Conservation (phyloP, 345 rosid genomes). For the Populus euphratica region DNA sequence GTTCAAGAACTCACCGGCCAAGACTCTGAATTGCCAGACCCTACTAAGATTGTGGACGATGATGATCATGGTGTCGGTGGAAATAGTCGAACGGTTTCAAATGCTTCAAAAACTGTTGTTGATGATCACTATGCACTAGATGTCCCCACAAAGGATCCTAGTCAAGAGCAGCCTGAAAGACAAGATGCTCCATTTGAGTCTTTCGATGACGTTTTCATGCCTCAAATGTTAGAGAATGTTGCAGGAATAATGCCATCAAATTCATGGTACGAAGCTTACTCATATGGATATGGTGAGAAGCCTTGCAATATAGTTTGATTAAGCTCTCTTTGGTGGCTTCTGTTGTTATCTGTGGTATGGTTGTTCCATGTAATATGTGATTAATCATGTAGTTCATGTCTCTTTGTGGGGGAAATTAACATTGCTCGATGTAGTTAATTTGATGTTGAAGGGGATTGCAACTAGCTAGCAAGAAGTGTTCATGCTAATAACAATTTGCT, state of each 20-base stretch:
- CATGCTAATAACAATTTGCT: neutral
- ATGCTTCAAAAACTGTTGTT: neutral
- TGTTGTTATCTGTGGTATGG: neutral
- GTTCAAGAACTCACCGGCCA: conserved; percentile 55
- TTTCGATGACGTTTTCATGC: conserved; percentile 28
- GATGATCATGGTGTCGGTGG: neutral
- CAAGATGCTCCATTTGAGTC: neutral
- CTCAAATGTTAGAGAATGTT: conserved; percentile 30
- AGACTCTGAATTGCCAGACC: conserved; percentile 34
- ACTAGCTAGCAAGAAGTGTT: neutral
- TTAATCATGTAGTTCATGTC: neutral
- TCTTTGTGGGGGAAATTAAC: neutral
- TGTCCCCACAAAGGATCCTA: neutral
- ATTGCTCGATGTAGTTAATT: neutral
- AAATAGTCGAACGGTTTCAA: conserved; percentile 5
- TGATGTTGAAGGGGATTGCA: neutral
- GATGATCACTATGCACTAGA: neutral
- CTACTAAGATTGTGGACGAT: conserved; percentile 1
- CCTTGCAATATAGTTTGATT: conserved; percentile 3
- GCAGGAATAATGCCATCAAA: conserved; percentile 21
- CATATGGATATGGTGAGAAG: neutral
- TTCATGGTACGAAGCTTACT: conserved; percentile 12
- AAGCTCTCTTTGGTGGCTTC: neutral
- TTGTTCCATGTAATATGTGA: neutral
- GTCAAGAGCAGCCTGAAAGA: neutral